Conservation (phyloP, 768 basidiomycete genomes). For the Lentinula lateritia region DNA sequence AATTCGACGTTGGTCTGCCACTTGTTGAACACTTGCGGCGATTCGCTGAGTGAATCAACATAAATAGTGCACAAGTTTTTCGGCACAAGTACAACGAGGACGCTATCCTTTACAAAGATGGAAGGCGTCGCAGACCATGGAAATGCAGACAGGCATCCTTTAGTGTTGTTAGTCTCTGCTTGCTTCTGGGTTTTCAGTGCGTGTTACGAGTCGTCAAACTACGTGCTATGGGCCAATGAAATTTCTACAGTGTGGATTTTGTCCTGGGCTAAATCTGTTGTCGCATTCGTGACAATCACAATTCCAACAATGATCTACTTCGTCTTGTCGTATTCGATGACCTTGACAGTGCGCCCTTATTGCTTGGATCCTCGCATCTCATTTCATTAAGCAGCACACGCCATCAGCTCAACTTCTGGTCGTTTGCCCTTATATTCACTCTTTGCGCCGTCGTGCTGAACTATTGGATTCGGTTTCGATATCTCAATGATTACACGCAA, state of each 20-base stretch:
- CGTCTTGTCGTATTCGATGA: slow-evolving; percentile 83
- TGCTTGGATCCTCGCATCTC: neutral
- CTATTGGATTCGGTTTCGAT: slow-evolving; percentile 82
- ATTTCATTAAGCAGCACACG: slow-evolving; percentile 3
- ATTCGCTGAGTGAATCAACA: too few relatives aligned
- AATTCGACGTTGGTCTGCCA: too few relatives aligned
- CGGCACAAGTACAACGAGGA: neutral
- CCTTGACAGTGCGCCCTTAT: slow-evolving; percentile 59
- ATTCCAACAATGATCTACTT: slow-evolving; percentile 75
- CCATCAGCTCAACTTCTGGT: slow-evolving; percentile 84
- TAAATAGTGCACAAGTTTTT: too few relatives aligned
- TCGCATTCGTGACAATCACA: slow-evolving; percentile 79
- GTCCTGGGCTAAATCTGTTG: slow-evolving; percentile 68
- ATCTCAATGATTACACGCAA: slow-evolving; percentile 69
- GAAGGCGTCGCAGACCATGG: neutral
- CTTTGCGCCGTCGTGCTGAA: slow-evolving; percentile 63
- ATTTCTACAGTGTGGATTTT: slow-evolving; percentile 65
- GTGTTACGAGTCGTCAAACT: slow-evolving; percentile 23
- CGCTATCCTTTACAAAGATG: neutral
- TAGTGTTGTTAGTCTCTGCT: slow-evolving; percentile 72
- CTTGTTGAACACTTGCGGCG: too few relatives aligned
- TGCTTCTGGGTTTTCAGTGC: slow-evolving; percentile 80
- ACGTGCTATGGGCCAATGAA: neutral
- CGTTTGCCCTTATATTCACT: slow-evolving; percentile 73
- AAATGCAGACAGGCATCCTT: slow-evolving; percentile 52